Conservation (phyloP, 2,329 filamentous ascomycete genomes). For the Kalmusia sp. region DNA sequence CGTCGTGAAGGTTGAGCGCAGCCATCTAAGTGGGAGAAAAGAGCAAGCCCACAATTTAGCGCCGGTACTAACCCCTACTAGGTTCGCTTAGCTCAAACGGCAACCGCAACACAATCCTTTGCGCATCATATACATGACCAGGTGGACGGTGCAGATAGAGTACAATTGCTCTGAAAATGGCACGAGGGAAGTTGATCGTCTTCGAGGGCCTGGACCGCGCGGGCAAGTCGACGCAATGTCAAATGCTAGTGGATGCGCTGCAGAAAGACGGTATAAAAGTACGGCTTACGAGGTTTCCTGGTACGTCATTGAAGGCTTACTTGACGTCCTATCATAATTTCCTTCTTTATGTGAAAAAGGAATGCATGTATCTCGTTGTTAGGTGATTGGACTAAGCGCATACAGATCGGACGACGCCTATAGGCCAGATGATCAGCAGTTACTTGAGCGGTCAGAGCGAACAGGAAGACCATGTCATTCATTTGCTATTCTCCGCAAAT, state of each 20-base stretch:
- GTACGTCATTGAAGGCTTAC: slow-evolving; percentile 48
- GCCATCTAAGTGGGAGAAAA: too few species aligned
- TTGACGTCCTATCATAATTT: neutral
- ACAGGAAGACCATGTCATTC: slow-evolving; percentile 87
- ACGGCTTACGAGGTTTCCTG: slow-evolving; percentile 70
- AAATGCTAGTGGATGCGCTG: slow-evolving; percentile 66
- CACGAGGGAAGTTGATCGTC: slow-evolving; percentile 77
- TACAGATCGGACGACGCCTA: slow-evolving; percentile 81
- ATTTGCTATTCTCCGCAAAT: slow-evolving; percentile 89
- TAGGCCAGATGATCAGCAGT: slow-evolving; percentile 83
- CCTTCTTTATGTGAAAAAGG: too few species aligned
- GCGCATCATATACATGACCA: too few species aligned
- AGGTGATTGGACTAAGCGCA: neutral
- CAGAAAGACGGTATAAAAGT: slow-evolving; percentile 59
- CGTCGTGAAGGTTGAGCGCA: too few species aligned
- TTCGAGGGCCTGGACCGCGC: slow-evolving; percentile 90
- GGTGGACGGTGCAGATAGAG: too few species aligned
- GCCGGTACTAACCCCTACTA: too few species aligned
- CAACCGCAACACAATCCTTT: too few species aligned
- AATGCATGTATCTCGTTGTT: too few species aligned
- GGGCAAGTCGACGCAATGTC: slow-evolving; percentile 91
- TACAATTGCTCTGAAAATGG: too few species aligned
- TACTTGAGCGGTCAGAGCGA: slow-evolving; percentile 77
- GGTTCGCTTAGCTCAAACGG: too few species aligned
- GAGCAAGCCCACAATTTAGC: too few species aligned